Base-by-base conservation (phyloP, 148 eudicot genomes). In the Drosera capensis region DNA sequence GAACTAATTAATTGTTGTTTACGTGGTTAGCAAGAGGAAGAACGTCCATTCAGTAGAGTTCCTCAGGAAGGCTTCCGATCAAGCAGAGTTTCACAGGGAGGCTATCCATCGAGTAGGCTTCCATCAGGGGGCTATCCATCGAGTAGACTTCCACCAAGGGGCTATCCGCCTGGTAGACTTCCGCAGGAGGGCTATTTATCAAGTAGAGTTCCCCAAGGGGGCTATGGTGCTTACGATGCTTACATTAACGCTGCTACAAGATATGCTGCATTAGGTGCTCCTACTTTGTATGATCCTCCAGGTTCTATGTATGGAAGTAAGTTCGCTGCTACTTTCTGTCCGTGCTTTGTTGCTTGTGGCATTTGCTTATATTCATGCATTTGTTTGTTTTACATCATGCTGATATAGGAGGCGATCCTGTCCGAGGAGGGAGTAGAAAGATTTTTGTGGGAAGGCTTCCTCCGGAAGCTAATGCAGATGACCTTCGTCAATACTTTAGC, bases 381-480 rank as follows among this genome's bases (percentile, higher is more conserved):
- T 5, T 45, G 43, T 7, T 19, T 18, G 17, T 5, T 12, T 5
- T 46, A n/a, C 25, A 15, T 45, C 7, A n/a, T n/a, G n/a, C n/a
- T n/a, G n/a, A n/a, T 9, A 24, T 28, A 64, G 63, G 70, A 70
- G 80, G 85, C 40, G 79, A 72, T 22, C 56, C 80, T 8, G 58
- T 65, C 51, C 80, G 95, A 58, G 88, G 95, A 54, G 68, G 79
- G 63, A 79, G 88, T 35, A 71, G 76, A 38, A 92, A 92, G 72
- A 92, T 92, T 37, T 92, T 92, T 77, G 84, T 92, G 34, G 99
- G 99, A 39, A 70, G 94, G 64, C 94, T 92, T 39, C 80, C 99
- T 57, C 99, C 78, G 52, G 99, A 92, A 56, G 95, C 95, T 31
- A 85, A 71, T 43, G 66, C 56, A 20, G 99, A 92, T 11, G 94